Evolutionary conservation across 768 basidiomycete genomes (phyloP).

Genomic region (Lactifluus echinatus): DNA sequence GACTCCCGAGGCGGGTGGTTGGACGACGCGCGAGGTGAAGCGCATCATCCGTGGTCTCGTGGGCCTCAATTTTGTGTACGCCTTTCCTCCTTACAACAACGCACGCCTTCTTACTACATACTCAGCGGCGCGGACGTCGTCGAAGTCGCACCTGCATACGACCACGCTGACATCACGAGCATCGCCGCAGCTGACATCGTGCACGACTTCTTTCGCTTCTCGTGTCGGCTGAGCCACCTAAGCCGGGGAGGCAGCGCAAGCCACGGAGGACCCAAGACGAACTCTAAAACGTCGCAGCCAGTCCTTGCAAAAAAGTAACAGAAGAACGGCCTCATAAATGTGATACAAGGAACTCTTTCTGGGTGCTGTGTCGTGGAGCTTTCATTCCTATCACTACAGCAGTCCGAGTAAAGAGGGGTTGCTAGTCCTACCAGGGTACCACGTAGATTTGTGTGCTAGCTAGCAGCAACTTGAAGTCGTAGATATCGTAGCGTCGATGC

Average conservation of each 20-base stretch:
- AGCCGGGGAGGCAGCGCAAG: slow-evolving; percentile 20
- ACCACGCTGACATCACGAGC: slow-evolving; percentile 61
- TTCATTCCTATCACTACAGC: slow-evolving; percentile 1
- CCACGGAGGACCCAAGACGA: slow-evolving; percentile 23
- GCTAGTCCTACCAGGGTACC: not conserved
- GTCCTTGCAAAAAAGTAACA: too few species aligned
- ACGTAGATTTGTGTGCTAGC: not conserved
- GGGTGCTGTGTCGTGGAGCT: not conserved
- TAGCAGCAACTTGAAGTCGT: not conserved
- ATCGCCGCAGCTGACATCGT: slow-evolving; percentile 63
- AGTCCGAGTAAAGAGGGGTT: not conserved
- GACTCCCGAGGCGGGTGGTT: slow-evolving; percentile 78
- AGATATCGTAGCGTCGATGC: not conserved
- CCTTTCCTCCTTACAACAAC: not conserved
- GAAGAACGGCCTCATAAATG: too few species aligned
- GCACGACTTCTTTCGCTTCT: slow-evolving; percentile 58
- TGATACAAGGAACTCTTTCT: not conserved
- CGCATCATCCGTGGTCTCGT: slow-evolving; percentile 71
- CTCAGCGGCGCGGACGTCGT: slow-evolving; percentile 61
- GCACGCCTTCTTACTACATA: not conserved
- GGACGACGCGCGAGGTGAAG: slow-evolving; percentile 77
- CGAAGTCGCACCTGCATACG: slow-evolving; percentile 68
- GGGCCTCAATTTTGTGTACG: slow-evolving; percentile 74
- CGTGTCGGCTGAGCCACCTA: slow-evolving; percentile 35
- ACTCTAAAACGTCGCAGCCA: slow-evolving; percentile 21